These are phyloP conservation scores for Asterophora lycoperdoides DNA, from an alignment of 768 basidiomycete species.

Conservation along the genomic window DNA sequence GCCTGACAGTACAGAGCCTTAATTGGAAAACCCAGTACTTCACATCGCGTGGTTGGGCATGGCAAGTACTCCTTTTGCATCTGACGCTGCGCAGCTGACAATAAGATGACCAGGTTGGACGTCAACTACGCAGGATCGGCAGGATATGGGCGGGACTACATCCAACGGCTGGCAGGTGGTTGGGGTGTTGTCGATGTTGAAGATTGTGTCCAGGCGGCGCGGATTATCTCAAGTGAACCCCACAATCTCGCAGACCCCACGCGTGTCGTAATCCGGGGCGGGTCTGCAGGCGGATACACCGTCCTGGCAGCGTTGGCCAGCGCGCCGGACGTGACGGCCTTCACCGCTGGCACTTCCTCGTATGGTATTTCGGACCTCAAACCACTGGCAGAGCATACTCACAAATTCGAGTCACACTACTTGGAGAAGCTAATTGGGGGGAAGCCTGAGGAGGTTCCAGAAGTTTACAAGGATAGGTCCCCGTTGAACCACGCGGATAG, in stretches of 20 bases:
- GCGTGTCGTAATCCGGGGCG: constrained; percentile 66
- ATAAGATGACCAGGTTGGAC: constrained; percentile 45
- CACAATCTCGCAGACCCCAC: constrained; percentile 56
- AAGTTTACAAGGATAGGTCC: constrained; percentile 56
- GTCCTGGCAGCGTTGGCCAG: constrained; percentile 46
- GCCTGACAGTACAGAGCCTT: constrained; percentile 40
- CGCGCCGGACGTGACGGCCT: constrained; percentile 39
- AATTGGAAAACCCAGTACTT: constrained; percentile 58
- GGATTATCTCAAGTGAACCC: constrained; percentile 39
- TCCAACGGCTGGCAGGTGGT: constrained; percentile 50
- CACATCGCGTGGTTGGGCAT: constrained; percentile 70
- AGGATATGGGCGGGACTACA: constrained; percentile 68
- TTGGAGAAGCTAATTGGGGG: constrained; percentile 61
- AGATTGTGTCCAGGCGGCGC: constrained; percentile 59
- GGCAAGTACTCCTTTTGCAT: constrained; percentile 35
- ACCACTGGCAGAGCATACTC: constrained; percentile 54
- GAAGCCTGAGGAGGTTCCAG: constrained; percentile 47
- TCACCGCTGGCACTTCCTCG: constrained; percentile 59
- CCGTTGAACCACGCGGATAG: constrained; percentile 58
- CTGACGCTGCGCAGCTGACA: not conserved
- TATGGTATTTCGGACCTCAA: constrained; percentile 68
- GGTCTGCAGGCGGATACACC: constrained; percentile 73
- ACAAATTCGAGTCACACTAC: constrained; percentile 68
- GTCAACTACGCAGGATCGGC: constrained; percentile 78
- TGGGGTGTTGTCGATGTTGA: constrained; percentile 77